Evolutionary conservation across 2,329 filamentous ascomycete species (phyloP).

Genomic region (Penicillium decumbens): DNA sequence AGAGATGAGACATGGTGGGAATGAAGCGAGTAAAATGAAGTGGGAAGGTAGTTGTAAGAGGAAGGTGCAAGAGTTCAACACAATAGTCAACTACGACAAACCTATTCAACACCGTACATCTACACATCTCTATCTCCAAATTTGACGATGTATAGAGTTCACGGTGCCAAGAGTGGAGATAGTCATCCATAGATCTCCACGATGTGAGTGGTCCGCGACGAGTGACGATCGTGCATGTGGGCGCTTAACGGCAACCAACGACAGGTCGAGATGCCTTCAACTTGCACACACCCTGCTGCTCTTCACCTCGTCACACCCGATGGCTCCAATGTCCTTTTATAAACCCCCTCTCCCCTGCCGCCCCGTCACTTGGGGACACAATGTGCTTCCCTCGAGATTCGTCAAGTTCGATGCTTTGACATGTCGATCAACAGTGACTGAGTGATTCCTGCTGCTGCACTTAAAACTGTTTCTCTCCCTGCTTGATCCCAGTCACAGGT

Average conservation of each 20-base stretch:
- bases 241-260: conserved; percentile 30
- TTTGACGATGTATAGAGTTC: not conserved
- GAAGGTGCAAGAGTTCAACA: not conserved
- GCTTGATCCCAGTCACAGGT: conserved; percentile 8
- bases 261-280: conserved; percentile 10
- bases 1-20: not conserved
- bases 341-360: conserved; percentile 17
- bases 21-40: not conserved
- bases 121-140: too few relatives aligned
- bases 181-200: not conserved
- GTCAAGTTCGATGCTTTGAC: conserved; percentile 15
- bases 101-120: too few relatives aligned
- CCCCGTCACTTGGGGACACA: conserved; percentile 18
- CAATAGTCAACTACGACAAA: too few relatives aligned
- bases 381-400: conserved; percentile 28
- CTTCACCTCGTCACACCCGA: conserved; percentile 29
- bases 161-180: conserved; percentile 1
- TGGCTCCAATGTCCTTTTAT: conserved; percentile 19
- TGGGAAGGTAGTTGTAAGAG: not conserved
- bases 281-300: not conserved
- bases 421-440: conserved; percentile 19
- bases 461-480: conserved; percentile 14
- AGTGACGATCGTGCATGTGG: conserved; percentile 25
- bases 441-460: conserved; percentile 12
- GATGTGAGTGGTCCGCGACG: conserved; percentile 16